Conservation (phyloP, 495 filamentous ascomycete genomes). For the Cladorrhinum samala region DNA sequence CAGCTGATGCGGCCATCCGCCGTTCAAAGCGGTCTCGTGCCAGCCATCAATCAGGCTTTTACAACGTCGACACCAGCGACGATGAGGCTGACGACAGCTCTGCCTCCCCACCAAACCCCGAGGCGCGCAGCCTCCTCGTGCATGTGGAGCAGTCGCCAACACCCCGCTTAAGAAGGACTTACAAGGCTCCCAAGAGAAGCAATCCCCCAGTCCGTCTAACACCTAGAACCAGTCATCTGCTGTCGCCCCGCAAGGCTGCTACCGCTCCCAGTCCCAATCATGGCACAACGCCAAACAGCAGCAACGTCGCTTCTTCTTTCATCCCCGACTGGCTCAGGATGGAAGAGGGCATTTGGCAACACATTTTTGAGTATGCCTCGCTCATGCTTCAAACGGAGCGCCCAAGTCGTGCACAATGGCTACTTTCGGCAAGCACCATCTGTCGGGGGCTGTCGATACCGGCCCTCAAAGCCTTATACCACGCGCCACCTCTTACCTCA, state of each 20-base stretch:
- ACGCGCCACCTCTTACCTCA: slow-evolving; percentile 53
- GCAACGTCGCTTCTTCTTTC: slow-evolving; percentile 8
- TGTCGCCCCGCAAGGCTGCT: background rate
- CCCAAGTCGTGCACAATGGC: slow-evolving; percentile 50
- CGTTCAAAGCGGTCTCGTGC: background rate
- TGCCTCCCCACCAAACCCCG: too few relatives aligned
- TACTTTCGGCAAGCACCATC: slow-evolving; percentile 52
- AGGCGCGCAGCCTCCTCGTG: too few relatives aligned
- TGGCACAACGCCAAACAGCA: background rate
- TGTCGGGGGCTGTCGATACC: slow-evolving; percentile 67
- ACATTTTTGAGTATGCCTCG: slow-evolving; percentile 62
- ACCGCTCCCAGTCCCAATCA: background rate
- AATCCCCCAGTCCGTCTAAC: background rate
- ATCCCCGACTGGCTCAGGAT: slow-evolving; percentile 64
- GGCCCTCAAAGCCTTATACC: slow-evolving; percentile 67
- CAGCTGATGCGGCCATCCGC: background rate
- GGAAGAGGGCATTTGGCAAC: slow-evolving; percentile 64
- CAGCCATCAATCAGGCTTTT: too few relatives aligned
- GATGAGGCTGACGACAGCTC: background rate
- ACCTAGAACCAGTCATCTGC: background rate
- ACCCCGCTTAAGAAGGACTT: background rate
- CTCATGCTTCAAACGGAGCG: slow-evolving; percentile 56
- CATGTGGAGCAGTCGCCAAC: slow-evolving; percentile 5
- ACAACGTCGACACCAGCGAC: background rate
- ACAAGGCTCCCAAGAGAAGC: background rate